A percentile compares a stretch with the other conserved stretches of the same genome.
These are phyloP conservation scores for Hymenoscyphus occultus DNA, from an alignment of 2,329 filamentous ascomycete species.

Conservation along the genomic window DNA sequence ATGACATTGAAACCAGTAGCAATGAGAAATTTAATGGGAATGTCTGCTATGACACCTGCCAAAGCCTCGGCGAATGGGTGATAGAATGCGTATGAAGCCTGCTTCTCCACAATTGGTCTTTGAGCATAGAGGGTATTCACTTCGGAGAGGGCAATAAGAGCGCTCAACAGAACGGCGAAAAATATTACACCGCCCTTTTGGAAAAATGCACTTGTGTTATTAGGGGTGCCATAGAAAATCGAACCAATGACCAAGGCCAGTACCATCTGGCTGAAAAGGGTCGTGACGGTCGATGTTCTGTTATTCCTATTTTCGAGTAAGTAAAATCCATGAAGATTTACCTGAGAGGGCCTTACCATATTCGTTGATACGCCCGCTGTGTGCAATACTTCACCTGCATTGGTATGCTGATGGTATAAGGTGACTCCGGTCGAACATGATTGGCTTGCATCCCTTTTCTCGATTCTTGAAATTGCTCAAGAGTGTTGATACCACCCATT, in stretches of 20 bases:
- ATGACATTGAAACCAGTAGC: conserved; percentile 74
- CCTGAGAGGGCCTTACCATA: conserved; percentile 42
- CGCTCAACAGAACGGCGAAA: conserved; percentile 66
- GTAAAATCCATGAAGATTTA: background rate
- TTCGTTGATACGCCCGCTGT: conserved; percentile 73
- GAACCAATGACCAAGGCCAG: conserved; percentile 55
- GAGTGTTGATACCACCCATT: conserved; percentile 33
- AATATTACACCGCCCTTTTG: conserved; percentile 63
- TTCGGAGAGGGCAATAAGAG: conserved; percentile 60
- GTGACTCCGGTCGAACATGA: conserved; percentile 64
- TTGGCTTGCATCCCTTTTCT: conserved; percentile 43
- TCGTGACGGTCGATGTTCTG: conserved; percentile 61
- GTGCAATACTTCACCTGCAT: conserved; percentile 80
- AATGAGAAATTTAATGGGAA: conserved; percentile 79
- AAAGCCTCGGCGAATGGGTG: conserved; percentile 87
- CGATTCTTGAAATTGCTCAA: conserved; percentile 41
- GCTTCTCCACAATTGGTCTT: conserved; percentile 89
- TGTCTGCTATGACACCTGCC: conserved; percentile 79
- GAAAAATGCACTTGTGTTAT: conserved; percentile 57
- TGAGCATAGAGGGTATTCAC: conserved; percentile 77
- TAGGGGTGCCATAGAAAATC: conserved; percentile 60
- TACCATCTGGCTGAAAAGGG: conserved; percentile 38
- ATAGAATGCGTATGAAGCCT: conserved; percentile 82
- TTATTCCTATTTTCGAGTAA: conserved; percentile 51
- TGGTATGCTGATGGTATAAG: conserved; percentile 74